Evolutionary conservation across 225 moss, liverwort and hornwort genomes (phyloP).

Genomic region (Polytrichum commune): DNA sequence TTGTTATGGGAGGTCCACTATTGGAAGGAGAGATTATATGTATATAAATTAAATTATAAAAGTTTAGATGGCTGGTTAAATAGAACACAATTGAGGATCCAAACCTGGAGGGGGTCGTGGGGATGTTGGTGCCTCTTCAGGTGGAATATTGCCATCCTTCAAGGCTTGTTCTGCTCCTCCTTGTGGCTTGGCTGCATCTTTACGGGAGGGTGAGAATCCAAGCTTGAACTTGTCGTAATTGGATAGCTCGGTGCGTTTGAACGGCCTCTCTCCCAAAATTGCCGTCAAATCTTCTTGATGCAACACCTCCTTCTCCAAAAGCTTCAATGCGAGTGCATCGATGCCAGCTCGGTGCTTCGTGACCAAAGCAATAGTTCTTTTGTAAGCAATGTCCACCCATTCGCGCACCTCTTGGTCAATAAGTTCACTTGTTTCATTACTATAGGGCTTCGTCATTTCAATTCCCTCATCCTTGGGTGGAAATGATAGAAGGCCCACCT

Average conservation of each 20-base stretch:
- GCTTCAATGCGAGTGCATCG: slow-evolving; percentile 72
- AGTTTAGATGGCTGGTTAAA: too few relatives aligned
- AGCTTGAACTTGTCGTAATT: slow-evolving; percentile 93
- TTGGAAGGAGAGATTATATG: too few relatives aligned
- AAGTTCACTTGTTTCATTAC: slow-evolving; percentile 88
- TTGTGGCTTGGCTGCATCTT: slow-evolving; percentile 38
- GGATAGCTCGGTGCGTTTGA: slow-evolving; percentile 79
- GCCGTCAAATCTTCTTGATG: slow-evolving; percentile 87
- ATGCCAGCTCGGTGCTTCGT: slow-evolving; percentile 71
- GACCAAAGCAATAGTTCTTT: slow-evolving; percentile 72
- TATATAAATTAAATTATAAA: too few relatives aligned
- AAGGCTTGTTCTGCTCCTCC: slow-evolving; percentile 25
- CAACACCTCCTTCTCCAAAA: slow-evolving; percentile 92
- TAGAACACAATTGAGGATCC: slow-evolving; percentile 15
- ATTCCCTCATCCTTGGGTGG: slow-evolving; percentile 95
- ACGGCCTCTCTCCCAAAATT: slow-evolving; percentile 87
- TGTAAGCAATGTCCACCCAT: slow-evolving; percentile 86
- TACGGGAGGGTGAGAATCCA: slow-evolving; percentile 65
- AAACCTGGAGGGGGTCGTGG: slow-evolving; percentile 56
- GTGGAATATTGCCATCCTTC: slow-evolving; percentile 29
- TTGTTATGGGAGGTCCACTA: too few relatives aligned
- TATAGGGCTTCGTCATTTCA: slow-evolving; percentile 97
- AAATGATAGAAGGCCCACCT: slow-evolving; percentile 90
- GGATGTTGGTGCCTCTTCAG: slow-evolving; percentile 46
- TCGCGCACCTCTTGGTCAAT: slow-evolving; percentile 95